These are phyloP conservation scores for Suhomyces maxii DNA, from an alignment of 1,139 yeast genomes.

Conservation along the genomic window DNA sequence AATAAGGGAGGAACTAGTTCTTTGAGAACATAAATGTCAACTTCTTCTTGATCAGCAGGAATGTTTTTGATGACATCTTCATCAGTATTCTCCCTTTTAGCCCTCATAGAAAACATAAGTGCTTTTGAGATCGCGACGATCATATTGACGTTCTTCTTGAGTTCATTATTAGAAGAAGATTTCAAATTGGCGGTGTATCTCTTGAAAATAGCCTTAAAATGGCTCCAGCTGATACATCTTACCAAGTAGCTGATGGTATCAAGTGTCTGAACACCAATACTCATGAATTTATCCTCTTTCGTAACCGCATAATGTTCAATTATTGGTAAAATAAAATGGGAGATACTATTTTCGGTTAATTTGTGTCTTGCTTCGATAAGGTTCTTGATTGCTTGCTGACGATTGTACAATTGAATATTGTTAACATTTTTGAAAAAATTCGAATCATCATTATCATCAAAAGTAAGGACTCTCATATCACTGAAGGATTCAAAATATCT, in stretches of 20 bases:
- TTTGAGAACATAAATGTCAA: conserved; percentile 54
- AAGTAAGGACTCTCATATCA: conserved; percentile 67
- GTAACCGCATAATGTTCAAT: conserved; percentile 71
- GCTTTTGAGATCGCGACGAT: conserved; percentile 66
- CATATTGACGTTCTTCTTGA: conserved; percentile 62
- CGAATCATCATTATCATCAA: conserved; percentile 76
- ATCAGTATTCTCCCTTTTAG: conserved; percentile 9
- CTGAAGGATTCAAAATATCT: conserved; percentile 53
- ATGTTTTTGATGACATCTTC: conserved; percentile 26
- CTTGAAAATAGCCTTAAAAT: conserved; percentile 70
- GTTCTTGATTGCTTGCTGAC: conserved; percentile 77
- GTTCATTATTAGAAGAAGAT: conserved; percentile 46
- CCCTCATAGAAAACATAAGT: conserved; percentile 25
- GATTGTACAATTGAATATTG: conserved; percentile 84
- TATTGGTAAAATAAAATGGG: conserved; percentile 82
- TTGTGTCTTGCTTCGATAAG: conserved; percentile 41
- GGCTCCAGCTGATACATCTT: conserved; percentile 70
- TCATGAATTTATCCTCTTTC: conserved; percentile 63
- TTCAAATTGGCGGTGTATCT: conserved; percentile 64
- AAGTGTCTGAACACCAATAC: conserved; percentile 73
- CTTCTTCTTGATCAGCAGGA: conserved; percentile 39
- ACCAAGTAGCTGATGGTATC: conserved; percentile 61
- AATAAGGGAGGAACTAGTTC: conserved; percentile 66
- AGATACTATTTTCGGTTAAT: conserved; percentile 59
- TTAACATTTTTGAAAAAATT: conserved; percentile 78